Percentiles rank a stretch among this genome's conserved stretches.
phyloP scores from a whole-genome alignment of 257 asterid genomes.

The Ilex asprella region DNA sequence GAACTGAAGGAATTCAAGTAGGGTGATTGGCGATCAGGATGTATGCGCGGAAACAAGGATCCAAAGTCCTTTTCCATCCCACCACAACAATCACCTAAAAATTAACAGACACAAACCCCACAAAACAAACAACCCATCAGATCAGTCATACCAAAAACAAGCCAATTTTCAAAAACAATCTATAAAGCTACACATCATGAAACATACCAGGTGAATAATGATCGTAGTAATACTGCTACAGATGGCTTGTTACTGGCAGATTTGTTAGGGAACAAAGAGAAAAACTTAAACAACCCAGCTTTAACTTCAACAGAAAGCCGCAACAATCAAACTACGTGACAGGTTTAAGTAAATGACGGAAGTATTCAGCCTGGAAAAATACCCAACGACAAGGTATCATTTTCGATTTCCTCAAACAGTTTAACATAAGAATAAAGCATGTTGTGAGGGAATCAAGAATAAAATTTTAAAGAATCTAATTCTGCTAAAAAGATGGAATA shows the following conservation, averaged over 20 bases:
- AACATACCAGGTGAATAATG: constrained; percentile 23
- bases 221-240: constrained; percentile 23
- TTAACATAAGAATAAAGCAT: constrained; percentile 4
- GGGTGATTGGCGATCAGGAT: constrained; percentile 29
- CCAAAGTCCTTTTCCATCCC: constrained; percentile 65
- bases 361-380: constrained; percentile 90
- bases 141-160: not conserved
- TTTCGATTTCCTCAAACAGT: constrained; percentile 11
- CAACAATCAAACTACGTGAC: constrained; percentile 70
- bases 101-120: constrained; percentile 4
- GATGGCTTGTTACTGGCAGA: constrained; percentile 10
- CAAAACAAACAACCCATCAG: constrained; percentile 4
- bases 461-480: too few species aligned
- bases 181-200: not conserved
- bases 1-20: constrained; percentile 30
- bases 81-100: constrained; percentile 46
- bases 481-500: not conserved
- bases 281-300: constrained; percentile 38
- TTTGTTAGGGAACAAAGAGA: constrained; percentile 28
- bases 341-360: constrained; percentile 88
- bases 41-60: constrained; percentile 38
- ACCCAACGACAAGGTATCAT: constrained; percentile 11
- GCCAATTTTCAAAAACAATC: not conserved
- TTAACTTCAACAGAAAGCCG: constrained; percentile 32
- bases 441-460: constrained; percentile 2